These are phyloP conservation scores for Candida coquimbonensis DNA, from an alignment of 805 yeast genomes.

Conservation along the genomic window DNA sequence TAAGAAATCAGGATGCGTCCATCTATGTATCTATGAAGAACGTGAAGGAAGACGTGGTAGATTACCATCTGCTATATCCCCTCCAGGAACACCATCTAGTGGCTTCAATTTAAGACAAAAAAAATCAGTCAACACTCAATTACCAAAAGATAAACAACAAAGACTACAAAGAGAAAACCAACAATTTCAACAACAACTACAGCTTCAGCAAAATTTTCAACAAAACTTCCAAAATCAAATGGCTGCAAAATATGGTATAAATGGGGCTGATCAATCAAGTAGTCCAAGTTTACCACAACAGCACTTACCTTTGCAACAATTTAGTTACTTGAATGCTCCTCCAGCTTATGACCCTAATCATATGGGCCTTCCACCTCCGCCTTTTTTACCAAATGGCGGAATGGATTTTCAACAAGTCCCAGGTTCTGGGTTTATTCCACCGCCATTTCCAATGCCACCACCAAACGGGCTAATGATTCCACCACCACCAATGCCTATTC, in stretches of 20 bases:
- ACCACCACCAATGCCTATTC: neutral
- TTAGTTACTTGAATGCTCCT: neutral
- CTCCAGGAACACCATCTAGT: neutral
- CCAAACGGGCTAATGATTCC: neutral
- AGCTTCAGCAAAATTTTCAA: slow-evolving; percentile 14
- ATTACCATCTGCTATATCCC: neutral
- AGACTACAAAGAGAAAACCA: slow-evolving; percentile 8
- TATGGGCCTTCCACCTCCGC: neutral
- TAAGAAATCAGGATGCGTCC: slow-evolving; percentile 20
- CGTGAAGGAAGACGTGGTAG: slow-evolving; percentile 8
- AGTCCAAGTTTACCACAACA: neutral
- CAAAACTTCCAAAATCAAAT: slow-evolving; percentile 14
- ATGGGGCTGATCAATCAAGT: slow-evolving; percentile 7
- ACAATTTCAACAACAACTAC: slow-evolving; percentile 15
- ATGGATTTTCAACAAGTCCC: neutral
- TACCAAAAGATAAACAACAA: slow-evolving; percentile 4
- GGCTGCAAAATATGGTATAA: slow-evolving; percentile 19
- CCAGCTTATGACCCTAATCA: slow-evolving; percentile 11
- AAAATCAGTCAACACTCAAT: neutral
- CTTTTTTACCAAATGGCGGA: neutral
- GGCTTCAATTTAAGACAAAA: slow-evolving; percentile 3
- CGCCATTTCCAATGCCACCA: neutral
- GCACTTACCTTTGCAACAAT: neutral
- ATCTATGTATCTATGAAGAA: slow-evolving; percentile 22
- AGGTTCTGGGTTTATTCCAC: neutral